Evolutionary conservation across 148 eudicot species (phyloP).

Genomic region (Camellia sinensis): DNA sequence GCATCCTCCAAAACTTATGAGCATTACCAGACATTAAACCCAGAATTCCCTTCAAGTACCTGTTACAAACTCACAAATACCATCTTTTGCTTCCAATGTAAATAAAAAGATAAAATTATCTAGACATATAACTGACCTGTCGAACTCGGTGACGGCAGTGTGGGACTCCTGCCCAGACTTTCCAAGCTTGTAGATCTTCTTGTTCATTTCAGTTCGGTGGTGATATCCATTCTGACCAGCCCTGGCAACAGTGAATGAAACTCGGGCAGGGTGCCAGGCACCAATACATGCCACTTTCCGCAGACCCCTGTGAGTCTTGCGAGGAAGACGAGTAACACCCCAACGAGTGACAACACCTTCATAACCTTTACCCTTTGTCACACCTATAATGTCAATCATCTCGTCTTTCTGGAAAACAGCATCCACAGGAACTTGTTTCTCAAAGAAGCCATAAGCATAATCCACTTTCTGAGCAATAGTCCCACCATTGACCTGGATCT

Average conservation of each 20-base stretch:
- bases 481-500: slow-evolving; percentile 89
- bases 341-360: slow-evolving; percentile 90
- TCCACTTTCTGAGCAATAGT: slow-evolving; percentile 72
- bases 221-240: slow-evolving; percentile 90
- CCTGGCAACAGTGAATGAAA: slow-evolving; percentile 80
- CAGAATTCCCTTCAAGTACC: neutral
- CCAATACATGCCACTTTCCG: slow-evolving; percentile 50
- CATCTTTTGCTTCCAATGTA: neutral
- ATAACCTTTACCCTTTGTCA: slow-evolving; percentile 83
- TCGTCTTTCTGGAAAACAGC: slow-evolving; percentile 84
- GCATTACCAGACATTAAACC: neutral
- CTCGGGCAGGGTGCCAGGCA: slow-evolving; percentile 79
- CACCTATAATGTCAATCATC: slow-evolving; percentile 84
- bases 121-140: slow-evolving; percentile 43
- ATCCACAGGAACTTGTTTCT: slow-evolving; percentile 70
- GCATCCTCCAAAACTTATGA: neutral
- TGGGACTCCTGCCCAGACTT: slow-evolving; percentile 64
- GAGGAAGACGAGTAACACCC: slow-evolving; percentile 89
- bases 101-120: neutral
- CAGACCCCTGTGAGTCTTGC: slow-evolving; percentile 89
- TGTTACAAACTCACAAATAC: neutral
- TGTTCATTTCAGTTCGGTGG: slow-evolving; percentile 81
- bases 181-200: slow-evolving; percentile 35
- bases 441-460: slow-evolving; percentile 68
- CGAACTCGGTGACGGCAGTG: slow-evolving; percentile 61